Evolutionary conservation across 2,329 filamentous ascomycete genomes (phyloP).

Genomic region (Arthrobotrys pseudoclavata): DNA sequence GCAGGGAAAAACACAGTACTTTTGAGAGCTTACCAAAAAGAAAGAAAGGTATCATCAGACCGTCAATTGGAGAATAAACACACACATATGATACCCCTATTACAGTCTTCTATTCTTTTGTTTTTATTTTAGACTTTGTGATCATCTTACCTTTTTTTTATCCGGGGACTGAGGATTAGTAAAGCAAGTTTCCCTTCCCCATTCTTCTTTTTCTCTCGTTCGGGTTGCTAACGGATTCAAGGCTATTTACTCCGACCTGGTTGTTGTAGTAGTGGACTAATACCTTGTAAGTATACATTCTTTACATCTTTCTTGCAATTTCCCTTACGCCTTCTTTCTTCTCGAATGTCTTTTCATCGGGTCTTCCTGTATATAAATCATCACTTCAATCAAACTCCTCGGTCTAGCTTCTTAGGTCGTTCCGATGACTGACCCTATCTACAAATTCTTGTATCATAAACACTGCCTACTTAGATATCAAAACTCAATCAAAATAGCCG

Average conservation of each 20-base stretch:
- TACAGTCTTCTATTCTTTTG: background rate
- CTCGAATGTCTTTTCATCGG: background rate
- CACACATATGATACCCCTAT: background rate
- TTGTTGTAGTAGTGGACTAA: slow-evolving; percentile 8
- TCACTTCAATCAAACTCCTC: background rate
- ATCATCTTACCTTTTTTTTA: background rate
- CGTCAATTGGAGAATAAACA: background rate
- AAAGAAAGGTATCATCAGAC: background rate
- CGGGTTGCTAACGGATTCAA: background rate
- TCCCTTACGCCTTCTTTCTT: background rate
- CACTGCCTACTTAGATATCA: background rate
- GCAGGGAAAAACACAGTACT: background rate
- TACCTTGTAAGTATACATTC: slow-evolving; percentile 13
- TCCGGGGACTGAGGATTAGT: slow-evolving; percentile 7
- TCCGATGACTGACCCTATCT: background rate
- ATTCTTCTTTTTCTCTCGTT: background rate
- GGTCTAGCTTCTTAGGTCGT: background rate
- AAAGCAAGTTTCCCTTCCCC: background rate
- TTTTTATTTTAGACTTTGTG: background rate
- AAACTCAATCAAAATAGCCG: background rate
- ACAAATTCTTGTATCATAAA: background rate
- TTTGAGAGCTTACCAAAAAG: background rate
- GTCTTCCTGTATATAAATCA: background rate
- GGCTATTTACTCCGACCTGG: background rate
- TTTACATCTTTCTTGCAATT: background rate